These are phyloP conservation scores for Kappamyces sp. DNA, from an alignment of 192 early-diverging fungal species.

Conservation along the genomic window DNA sequence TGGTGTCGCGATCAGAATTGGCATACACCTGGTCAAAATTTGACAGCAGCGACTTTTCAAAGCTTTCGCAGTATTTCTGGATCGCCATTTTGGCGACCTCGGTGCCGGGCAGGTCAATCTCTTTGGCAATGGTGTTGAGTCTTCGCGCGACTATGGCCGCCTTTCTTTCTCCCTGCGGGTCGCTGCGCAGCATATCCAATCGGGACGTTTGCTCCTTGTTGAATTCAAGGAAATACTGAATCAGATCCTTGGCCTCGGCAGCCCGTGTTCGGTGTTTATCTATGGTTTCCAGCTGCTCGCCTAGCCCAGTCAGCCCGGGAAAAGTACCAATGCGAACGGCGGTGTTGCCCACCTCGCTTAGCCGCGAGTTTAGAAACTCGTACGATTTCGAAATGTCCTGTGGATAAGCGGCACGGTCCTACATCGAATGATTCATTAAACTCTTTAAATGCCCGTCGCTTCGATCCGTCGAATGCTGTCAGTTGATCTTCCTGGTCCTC, in stretches of 20 bases:
- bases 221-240: slow-evolving; percentile 91
- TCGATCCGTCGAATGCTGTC: slow-evolving; percentile 63
- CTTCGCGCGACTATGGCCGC: slow-evolving; percentile 80
- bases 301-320: slow-evolving; percentile 32
- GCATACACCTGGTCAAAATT: slow-evolving; percentile 83
- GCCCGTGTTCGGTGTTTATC: slow-evolving; percentile 87
- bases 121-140: slow-evolving; percentile 78
- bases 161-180: slow-evolving; percentile 80
- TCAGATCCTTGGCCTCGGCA: slow-evolving; percentile 80
- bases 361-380: slow-evolving; percentile 79
- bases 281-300: slow-evolving; percentile 95
- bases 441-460: slow-evolving; percentile 73
- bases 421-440: slow-evolving; percentile 77
- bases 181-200: slow-evolving; percentile 67
- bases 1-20: slow-evolving; percentile 62
- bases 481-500: slow-evolving; percentile 77
- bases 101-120: slow-evolving; percentile 65
- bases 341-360: slow-evolving; percentile 90
- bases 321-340: slow-evolving; percentile 82
- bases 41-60: slow-evolving; percentile 84
- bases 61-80: slow-evolving; percentile 85
- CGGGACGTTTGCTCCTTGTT: slow-evolving; percentile 66
- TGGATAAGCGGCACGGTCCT: slow-evolving; percentile 4
- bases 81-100: slow-evolving; percentile 74
- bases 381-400: slow-evolving; percentile 83